Evolutionary conservation across 768 basidiomycete species (phyloP).

Genomic region (Artomyces pyxidatus): DNA sequence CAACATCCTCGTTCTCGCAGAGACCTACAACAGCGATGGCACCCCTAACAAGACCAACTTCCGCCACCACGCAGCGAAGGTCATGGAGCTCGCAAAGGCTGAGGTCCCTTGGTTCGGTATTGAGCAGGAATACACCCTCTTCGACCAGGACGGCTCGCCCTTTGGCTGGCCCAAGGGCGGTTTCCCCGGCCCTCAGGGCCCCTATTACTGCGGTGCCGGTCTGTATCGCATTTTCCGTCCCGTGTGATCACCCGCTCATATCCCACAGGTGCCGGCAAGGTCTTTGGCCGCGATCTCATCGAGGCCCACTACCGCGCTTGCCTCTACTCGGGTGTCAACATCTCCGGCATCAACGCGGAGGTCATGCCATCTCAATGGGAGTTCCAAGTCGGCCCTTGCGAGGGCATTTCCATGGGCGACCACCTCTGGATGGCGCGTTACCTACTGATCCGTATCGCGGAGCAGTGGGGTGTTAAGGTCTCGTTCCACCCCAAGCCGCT

Average conservation of each 20-base stretch:
- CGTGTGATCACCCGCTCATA: neutral
- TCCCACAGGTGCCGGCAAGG: conserved; percentile 81
- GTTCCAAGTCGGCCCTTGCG: conserved; percentile 98
- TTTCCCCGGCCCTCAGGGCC: conserved; percentile 98
- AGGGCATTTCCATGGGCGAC: conserved; percentile 97
- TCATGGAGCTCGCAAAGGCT: conserved; percentile 88
- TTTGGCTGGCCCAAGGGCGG: conserved; percentile 98
- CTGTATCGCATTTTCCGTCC: conserved; percentile 21
- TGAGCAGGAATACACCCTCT: conserved; percentile 98
- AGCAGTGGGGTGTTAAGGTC: conserved; percentile 95
- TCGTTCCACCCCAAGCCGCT: conserved; percentile 99
- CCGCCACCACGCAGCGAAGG: conserved; percentile 89
- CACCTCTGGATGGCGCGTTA: conserved; percentile 99
- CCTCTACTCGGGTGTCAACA: conserved; percentile 91
- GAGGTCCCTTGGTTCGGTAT: conserved; percentile 91
- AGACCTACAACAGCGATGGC: conserved; percentile 98
- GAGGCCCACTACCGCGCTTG: conserved; percentile 99
- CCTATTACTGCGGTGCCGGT: conserved; percentile 99
- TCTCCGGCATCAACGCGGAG: conserved; percentile 99
- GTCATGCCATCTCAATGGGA: conserved; percentile 99
- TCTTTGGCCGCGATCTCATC: conserved; percentile 96
- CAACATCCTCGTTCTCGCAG: conserved; percentile 95
- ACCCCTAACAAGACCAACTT: conserved; percentile 96
- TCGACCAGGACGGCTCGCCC: conserved; percentile 85
- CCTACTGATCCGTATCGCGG: conserved; percentile 91